phyloP scores from a whole-genome alignment of 805 yeast species.

The Naumovozyma castellii region DNA sequence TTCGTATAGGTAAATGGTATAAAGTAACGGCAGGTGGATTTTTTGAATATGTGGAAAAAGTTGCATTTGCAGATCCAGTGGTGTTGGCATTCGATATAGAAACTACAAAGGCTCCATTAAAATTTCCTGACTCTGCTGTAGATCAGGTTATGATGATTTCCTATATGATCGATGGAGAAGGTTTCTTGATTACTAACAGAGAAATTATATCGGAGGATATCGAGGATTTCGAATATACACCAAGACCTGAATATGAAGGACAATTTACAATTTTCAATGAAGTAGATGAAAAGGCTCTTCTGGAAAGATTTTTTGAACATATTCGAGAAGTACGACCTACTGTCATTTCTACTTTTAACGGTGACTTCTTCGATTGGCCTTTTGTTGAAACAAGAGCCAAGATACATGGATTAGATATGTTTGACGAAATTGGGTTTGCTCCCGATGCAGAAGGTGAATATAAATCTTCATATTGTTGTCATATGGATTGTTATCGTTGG shows the following conservation, averaged over 20 bases:
- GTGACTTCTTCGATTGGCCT: conserved; percentile 99
- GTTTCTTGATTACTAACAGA: conserved; percentile 85
- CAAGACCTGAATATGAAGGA: conserved; percentile 93
- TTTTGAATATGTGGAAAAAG: conserved; percentile 51
- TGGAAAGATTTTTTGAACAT: conserved; percentile 79
- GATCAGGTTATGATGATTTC: conserved; percentile 99
- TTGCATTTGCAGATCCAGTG: conserved; percentile 96
- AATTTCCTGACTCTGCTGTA: conserved; percentile 83
- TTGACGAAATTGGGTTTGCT: conserved; percentile 87
- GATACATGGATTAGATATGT: conserved; percentile 79
- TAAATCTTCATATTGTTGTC: conserved; percentile 84
- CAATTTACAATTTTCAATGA: conserved; percentile 84
- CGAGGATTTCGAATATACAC: conserved; percentile 95
- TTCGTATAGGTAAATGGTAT: conserved; percentile 96
- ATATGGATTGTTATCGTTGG: conserved; percentile 97
- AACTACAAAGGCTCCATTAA: conserved; percentile 91
- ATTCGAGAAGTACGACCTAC: conserved; percentile 83
- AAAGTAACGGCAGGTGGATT: conserved; percentile 56
- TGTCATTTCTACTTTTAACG: conserved; percentile 95
- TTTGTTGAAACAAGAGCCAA: conserved; percentile 84
- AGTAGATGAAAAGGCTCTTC: conserved; percentile 64
- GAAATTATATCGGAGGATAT: conserved; percentile 92
- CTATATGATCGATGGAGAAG: conserved; percentile 97
- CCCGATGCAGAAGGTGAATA: conserved; percentile 85
- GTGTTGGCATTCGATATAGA: conserved; percentile 95